These are phyloP conservation scores for Metarhizium anisopliae DNA, from an alignment of 2,329 filamentous ascomycete species.

Conservation along the genomic window DNA sequence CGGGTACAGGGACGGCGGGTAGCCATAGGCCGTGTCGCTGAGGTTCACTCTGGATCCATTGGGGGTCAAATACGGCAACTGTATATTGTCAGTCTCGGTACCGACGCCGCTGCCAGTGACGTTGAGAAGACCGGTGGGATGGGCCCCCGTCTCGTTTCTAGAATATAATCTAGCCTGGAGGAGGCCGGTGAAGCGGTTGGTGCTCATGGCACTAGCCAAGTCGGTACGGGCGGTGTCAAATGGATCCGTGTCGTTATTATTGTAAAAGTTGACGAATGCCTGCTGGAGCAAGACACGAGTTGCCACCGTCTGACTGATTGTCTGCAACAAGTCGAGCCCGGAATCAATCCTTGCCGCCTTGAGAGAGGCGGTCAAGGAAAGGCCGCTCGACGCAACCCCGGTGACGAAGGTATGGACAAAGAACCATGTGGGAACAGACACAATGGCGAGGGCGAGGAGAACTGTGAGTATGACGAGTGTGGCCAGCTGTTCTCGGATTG, in stretches of 20 bases:
- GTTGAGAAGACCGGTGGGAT: slow-evolving; percentile 49
- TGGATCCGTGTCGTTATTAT: slow-evolving; percentile 40
- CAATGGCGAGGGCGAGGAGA: slow-evolving; percentile 64
- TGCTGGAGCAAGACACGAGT: slow-evolving; percentile 55
- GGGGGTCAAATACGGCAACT: slow-evolving; percentile 49
- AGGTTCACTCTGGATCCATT: slow-evolving; percentile 53
- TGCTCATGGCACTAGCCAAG: slow-evolving; percentile 59
- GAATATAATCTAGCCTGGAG: slow-evolving; percentile 69
- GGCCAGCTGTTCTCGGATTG: slow-evolving; percentile 80
- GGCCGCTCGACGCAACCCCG: slow-evolving; percentile 46
- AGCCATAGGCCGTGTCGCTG: slow-evolving; percentile 56
- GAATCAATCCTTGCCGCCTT: slow-evolving; percentile 76
- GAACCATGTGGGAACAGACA: slow-evolving; percentile 67
- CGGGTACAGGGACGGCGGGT: slow-evolving; percentile 64
- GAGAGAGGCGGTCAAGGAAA: slow-evolving; percentile 73
- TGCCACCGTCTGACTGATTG: slow-evolving; percentile 61
- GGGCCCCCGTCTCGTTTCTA: slow-evolving; percentile 48
- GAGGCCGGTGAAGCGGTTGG: slow-evolving; percentile 47
- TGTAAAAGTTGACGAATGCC: slow-evolving; percentile 45
- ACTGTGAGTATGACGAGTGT: slow-evolving; percentile 69
- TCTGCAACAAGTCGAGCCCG: slow-evolving; percentile 70
- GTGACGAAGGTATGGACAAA: slow-evolving; percentile 47
- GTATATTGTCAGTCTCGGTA: slow-evolving; percentile 33
- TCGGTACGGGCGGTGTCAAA: slow-evolving; percentile 57
- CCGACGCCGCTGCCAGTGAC: slow-evolving; percentile 43